Evolutionary conservation across 805 yeast genomes (phyloP), one percentile per base, ranked within the genome.

Genomic region (Candida michaelii): DNA sequence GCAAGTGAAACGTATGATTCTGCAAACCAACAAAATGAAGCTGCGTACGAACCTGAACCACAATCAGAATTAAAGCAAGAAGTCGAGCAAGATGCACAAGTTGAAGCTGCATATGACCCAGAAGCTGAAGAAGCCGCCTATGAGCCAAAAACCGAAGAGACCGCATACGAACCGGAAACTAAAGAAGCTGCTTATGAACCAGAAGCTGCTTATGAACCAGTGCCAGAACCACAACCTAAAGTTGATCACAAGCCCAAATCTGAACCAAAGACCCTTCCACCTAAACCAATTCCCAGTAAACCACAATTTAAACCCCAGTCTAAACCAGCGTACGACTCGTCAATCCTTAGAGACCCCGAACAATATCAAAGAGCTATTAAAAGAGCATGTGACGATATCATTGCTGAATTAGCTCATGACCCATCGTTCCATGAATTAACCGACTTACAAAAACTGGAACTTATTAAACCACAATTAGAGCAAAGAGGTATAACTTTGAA

Each of bases 381-480:
- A 33, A 62, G 58, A 39, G 71, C 70, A 2, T 65, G 62, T 47
- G 66, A 61, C 19, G 66, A 69, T 2, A 56, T 68, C 27, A 60
- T 63, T 63, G 57, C 58, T 19, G 62, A 65, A 43, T 71, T 66
- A 19, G 30, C 61, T 8, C 64, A 62, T 11, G 60, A 61, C 46
- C 68, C 68, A 8, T 52, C 57, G n/a, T 69, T 71, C 32, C 57
- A 62, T 6, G 62, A 66, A 36, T 65, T 75, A 27, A 43, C 65
- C 5, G 62, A 60, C 36, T 56, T 47, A 14, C 62, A 67, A 27
- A 72, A 66, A 39, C 57, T 60, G 59, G 53, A 44, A 36, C 52
- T 54, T 44, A 62, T 60, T 25, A 59, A 50, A 60, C 65, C 48
- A 7, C 60, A 63, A 46, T 76, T 71, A 52, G 71, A 62, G 44